Base-by-base conservation (phyloP, 2,329 filamentous ascomycete genomes). In the Fusarium transvaalense region DNA sequence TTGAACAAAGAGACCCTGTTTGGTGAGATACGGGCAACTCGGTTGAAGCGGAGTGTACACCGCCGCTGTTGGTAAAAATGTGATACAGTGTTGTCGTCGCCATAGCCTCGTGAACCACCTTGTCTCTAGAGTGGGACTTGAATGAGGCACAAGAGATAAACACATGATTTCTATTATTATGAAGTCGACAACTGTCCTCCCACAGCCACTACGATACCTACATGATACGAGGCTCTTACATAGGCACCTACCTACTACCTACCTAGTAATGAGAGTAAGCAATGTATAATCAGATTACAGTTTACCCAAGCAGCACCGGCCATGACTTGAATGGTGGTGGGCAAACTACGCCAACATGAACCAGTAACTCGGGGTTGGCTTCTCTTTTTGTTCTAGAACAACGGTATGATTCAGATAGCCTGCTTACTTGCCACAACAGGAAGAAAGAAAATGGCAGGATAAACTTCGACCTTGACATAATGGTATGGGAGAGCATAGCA, bases 41-140 rank as follows among this genome's bases (percentile, higher is more conserved):
- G 48, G 35, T 23, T 42, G 19, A 41, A 27, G 32, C 47, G 9
- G 29, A 31, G 23, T 4, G 35, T 55, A 50, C 14, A 35, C 32
- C 13, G 23, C 31, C 31, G 29, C 48, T 57, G 34, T 35, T 46
- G 39, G 34, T 35, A 51, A 39, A 29, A 9, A 68, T 34, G 21
- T 48, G 52, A 64, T 50, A 37, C 52, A 56, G 46, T 15, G 34
- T 34, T 34, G 10, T 32, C 4, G 34, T 37, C 29, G 41, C 15
- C 43, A 17, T 35, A 61, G 61, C 58, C 59, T 70, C 54, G 52
- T 72, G 64, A 56, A 53, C 54, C 39, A 42, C 47, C 25, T 47
- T 34, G 34, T 56, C 27, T 56, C 27, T 10, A 53, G n/a, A 35
- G 34, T 39, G 14, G 15, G 47, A 38, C 34, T 48, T 25, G 32